Percentiles rank a stretch among this genome's conserved stretches.
These are phyloP conservation scores for Alternaria sp. DNA, from an alignment of 2,329 filamentous ascomycete genomes.

Conservation along the genomic window DNA sequence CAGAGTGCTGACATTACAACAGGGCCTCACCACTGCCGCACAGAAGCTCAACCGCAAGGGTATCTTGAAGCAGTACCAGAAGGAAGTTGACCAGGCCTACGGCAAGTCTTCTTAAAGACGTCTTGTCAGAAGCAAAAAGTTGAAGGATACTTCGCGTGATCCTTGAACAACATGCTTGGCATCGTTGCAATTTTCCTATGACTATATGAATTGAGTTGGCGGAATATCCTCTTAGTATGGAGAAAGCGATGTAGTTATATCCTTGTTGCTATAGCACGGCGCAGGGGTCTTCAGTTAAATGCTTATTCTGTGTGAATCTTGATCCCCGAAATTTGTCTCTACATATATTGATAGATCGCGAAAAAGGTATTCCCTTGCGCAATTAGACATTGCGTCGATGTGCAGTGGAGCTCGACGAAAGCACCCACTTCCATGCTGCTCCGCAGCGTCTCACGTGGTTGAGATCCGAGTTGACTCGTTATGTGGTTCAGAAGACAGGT, in stretches of 20 bases:
- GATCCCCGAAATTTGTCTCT: background rate
- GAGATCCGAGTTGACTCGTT: background rate
- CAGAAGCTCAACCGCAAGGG: conserved; percentile 61
- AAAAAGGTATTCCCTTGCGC: background rate
- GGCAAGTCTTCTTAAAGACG: conserved; percentile 15
- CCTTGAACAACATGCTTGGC: background rate
- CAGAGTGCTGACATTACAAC: conserved; percentile 22
- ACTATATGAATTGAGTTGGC: background rate
- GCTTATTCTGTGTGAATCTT: background rate
- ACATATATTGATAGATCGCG: background rate
- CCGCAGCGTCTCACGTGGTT: background rate
- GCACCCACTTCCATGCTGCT: background rate
- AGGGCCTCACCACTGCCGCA: conserved; percentile 59
- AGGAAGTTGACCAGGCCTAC: conserved; percentile 58
- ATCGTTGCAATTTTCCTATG: background rate
- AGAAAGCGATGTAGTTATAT: conserved; percentile 10
- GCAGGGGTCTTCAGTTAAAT: background rate
- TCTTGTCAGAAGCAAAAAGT: background rate
- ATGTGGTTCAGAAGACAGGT: background rate
- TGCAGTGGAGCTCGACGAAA: background rate
- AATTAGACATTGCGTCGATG: background rate
- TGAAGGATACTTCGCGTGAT: background rate
- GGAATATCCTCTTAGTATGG: background rate
- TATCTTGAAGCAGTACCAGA: conserved; percentile 59
- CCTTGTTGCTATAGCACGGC: conserved; percentile 1